Evolutionary conservation across 2,329 filamentous ascomycete genomes (phyloP).

Genomic region (Pseudogymnoascus sp.): DNA sequence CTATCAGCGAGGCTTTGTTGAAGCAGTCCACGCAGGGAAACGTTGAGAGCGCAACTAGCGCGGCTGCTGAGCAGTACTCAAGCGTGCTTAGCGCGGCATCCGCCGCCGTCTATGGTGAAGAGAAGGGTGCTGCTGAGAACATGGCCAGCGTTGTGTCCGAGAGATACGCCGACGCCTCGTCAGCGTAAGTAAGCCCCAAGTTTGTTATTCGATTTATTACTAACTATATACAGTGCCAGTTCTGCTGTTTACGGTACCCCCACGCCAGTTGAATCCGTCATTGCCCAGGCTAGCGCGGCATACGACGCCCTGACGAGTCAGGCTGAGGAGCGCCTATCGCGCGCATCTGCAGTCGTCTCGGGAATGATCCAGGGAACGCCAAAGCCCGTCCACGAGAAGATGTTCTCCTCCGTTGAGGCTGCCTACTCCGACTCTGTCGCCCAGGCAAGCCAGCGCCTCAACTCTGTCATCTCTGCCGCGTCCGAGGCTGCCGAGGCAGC

Average conservation of each 20-base stretch:
- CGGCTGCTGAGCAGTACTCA: slow-evolving; percentile 48
- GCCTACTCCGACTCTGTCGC: slow-evolving; percentile 59
- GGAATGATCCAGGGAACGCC: slow-evolving; percentile 60
- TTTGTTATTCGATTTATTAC: slow-evolving; percentile 11
- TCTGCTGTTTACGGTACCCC: slow-evolving; percentile 58
- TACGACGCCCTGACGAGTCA: slow-evolving; percentile 58
- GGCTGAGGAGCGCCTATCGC: slow-evolving; percentile 60
- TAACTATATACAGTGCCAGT: slow-evolving; percentile 36
- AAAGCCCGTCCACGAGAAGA: slow-evolving; percentile 59
- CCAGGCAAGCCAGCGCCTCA: slow-evolving; percentile 51
- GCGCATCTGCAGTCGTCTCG: slow-evolving; percentile 59
- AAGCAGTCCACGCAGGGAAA: slow-evolving; percentile 30
- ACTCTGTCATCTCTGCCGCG: slow-evolving; percentile 46
- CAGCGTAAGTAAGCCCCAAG: slow-evolving; percentile 36
- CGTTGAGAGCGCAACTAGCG: slow-evolving; percentile 41
- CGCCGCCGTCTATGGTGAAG: slow-evolving; percentile 42
- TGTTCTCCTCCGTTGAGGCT: slow-evolving; percentile 59
- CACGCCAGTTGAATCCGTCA: slow-evolving; percentile 43
- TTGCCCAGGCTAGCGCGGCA: slow-evolving; percentile 39
- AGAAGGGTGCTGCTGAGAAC: slow-evolving; percentile 34
- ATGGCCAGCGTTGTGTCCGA: slow-evolving; percentile 43
- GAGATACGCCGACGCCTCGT: slow-evolving; percentile 47
- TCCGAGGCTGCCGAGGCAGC: slow-evolving; percentile 46
- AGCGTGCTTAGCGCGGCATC: slow-evolving; percentile 50
- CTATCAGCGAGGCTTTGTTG: slow-evolving; percentile 46